Base-by-base conservation (phyloP, 345 rosid genomes). In the Populus nigra region DNA sequence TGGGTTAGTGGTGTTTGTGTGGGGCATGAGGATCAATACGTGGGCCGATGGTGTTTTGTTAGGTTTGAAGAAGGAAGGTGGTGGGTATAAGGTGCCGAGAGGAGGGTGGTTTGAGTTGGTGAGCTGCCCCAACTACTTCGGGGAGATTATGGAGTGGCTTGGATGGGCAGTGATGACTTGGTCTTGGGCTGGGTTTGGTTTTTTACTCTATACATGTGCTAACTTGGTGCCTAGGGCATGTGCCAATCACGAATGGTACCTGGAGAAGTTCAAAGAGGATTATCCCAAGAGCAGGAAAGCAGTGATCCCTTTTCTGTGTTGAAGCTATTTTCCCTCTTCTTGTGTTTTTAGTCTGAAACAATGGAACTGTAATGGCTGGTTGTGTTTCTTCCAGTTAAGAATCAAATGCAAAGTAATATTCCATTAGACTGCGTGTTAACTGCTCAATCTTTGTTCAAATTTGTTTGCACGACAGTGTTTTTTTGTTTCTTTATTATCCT, bases 121-220 rank as follows among this genome's bases (percentile, higher is more conserved):
- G 39, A 92, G 95, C 79, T 96, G 98, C 62, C 97, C 99, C 4
- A 94, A 94, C 69, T 94, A 96, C 77, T 84, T 90, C 0, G 98
- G 99, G 15, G 98, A 96, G 84, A 20, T 83, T 90, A 91, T 96
- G 75, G 98, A 96, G 86, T 96, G 97, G 99, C 59, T 87, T 36
- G 99, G 98, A 4, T 96, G 98, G 98, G 84, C 90, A 25, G 71
- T 92, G 73, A 93, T 94, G 97, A 90, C 92, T 23, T 59, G 65
- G 65, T 59, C 99, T 31, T 88, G 89, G 93, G 91, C 73, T 13
- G 99, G 98, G 3, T 57, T 94, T 36, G 98, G 88, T 29, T 94
- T 92, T 79, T 91, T 94, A 41, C 68, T 92, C 0, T 87, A 86
- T 85, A 90, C 99, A 16, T 96, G 90, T 45, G 89, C 91, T 10